Conservation (phyloP, 768 basidiomycete species). For the Amanita pseudoporphyria region DNA sequence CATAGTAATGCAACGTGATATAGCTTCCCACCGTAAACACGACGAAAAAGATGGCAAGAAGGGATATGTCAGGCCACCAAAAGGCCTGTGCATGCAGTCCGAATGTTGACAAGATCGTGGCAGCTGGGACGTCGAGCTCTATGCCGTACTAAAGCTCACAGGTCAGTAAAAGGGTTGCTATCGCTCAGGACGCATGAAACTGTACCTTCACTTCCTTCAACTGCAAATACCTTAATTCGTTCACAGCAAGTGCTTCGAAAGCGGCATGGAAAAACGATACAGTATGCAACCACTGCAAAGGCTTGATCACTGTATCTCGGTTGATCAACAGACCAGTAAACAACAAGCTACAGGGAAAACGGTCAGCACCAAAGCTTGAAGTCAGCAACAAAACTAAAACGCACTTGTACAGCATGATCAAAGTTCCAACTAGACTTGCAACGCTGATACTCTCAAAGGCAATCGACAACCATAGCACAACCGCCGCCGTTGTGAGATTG, state of each 20-base stretch:
- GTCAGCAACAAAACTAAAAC: conserved; percentile 20
- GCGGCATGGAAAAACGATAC: conserved; percentile 98
- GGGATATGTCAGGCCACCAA: conserved; percentile 95
- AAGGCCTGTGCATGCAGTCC: conserved; percentile 92
- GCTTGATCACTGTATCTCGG: conserved; percentile 67
- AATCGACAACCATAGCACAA: conserved; percentile 85
- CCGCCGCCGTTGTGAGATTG: conserved; percentile 92
- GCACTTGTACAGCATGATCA: conserved; percentile 98
- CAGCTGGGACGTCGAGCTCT: conserved; percentile 92
- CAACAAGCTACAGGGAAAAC: conserved; percentile 49
- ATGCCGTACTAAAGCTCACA: conserved; percentile 69
- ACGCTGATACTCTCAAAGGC: conserved; percentile 80
- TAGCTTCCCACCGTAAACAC: conserved; percentile 71
- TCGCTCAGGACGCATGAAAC: conserved; percentile 14
- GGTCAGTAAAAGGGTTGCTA: neutral
- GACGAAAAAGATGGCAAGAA: conserved; percentile 82
- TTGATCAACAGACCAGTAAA: conserved; percentile 97
- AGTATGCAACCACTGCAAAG: conserved; percentile 80
- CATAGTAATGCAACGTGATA: conserved; percentile 76
- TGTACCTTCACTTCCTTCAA: conserved; percentile 80
- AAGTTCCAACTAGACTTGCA: conserved; percentile 87
- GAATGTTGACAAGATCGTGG: conserved; percentile 90
- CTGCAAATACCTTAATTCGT: conserved; percentile 90
- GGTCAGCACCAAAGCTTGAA: neutral
- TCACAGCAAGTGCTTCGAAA: conserved; percentile 96